phyloP scores from a whole-genome alignment of 257 asterid species.

The Nemophila menziesii region DNA sequence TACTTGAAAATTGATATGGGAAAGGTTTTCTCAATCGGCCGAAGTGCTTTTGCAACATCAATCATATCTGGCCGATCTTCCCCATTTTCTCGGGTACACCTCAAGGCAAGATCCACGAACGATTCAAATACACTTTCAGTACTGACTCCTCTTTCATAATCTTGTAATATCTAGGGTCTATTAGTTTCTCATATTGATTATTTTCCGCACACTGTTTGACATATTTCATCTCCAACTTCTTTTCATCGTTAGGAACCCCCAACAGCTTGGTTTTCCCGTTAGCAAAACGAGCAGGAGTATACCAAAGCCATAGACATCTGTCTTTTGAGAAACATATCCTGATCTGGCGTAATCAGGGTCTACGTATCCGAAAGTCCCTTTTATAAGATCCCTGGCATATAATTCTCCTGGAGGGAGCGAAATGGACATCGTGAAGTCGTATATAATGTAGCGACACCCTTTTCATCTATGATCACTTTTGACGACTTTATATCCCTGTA shows the following conservation, averaged over 20 bases:
- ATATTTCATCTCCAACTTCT: too few species aligned
- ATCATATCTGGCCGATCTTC: background rate
- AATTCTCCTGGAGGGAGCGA: slow-evolving; percentile 16
- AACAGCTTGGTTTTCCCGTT: background rate
- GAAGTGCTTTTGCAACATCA: background rate
- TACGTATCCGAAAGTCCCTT: slow-evolving; percentile 6
- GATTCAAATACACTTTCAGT: background rate
- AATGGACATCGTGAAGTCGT: slow-evolving; percentile 5
- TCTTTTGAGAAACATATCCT: background rate
- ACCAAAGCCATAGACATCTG: slow-evolving; percentile 3
- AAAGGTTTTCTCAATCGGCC: too few species aligned
- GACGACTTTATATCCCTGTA: slow-evolving; percentile 3
- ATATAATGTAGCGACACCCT: slow-evolving; percentile 7
- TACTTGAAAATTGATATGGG: too few species aligned
- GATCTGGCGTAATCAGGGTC: slow-evolving; percentile 3
- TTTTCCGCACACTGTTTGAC: too few species aligned
- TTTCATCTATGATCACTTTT: slow-evolving; percentile 9
- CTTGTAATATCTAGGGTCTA: slow-evolving; percentile 1
- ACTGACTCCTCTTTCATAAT: too few species aligned
- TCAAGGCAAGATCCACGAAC: background rate
- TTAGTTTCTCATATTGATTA: too few species aligned
- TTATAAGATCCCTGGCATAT: slow-evolving; percentile 5
- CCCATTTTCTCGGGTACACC: background rate
- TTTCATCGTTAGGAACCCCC: too few species aligned
- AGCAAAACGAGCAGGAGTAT: background rate